Conservation (phyloP, 2,329 filamentous ascomycete species). For the Colletotrichum sp. region DNA sequence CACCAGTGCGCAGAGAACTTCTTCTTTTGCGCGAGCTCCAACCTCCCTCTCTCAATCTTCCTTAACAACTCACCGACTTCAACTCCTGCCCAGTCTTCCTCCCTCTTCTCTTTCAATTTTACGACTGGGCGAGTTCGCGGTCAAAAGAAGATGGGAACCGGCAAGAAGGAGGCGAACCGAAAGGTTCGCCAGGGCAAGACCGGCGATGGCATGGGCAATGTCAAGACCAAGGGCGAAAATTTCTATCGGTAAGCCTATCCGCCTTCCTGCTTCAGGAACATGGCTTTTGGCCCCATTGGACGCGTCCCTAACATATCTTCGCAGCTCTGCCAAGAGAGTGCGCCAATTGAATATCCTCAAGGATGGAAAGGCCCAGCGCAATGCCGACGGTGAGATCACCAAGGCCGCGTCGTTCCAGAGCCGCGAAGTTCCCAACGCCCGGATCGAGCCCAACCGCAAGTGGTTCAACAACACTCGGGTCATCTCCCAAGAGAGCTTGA, state of each 20-base stretch:
- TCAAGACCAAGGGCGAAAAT: conserved; percentile 95
- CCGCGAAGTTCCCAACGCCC: conserved; percentile 78
- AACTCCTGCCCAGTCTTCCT: conserved; percentile 12
- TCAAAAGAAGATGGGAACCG: conserved; percentile 72
- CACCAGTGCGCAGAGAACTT: conserved; percentile 18
- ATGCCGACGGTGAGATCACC: conserved; percentile 82
- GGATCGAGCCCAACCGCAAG: conserved; percentile 94
- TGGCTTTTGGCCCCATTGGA: neutral
- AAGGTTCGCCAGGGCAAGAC: conserved; percentile 85
- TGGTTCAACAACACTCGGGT: conserved; percentile 96
- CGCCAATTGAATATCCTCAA: conserved; percentile 91
- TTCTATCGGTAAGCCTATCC: conserved; percentile 78
- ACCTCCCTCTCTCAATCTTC: conserved; percentile 23
- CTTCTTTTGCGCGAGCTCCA: conserved; percentile 8
- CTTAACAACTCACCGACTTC: conserved; percentile 2
- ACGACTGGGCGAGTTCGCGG: conserved; percentile 21
- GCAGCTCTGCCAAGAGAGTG: conserved; percentile 78
- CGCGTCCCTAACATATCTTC: neutral
- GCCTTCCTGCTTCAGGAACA: neutral
- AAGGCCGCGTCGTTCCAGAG: conserved; percentile 87
- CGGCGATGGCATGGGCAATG: conserved; percentile 87
- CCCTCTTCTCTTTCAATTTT: neutral
- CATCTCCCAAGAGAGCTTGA: conserved; percentile 88
- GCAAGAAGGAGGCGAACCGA: conserved; percentile 89
- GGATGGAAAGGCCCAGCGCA: conserved; percentile 81